Base-by-base conservation (phyloP, 345 rosid species). In the Trapa bicornis region DNA sequence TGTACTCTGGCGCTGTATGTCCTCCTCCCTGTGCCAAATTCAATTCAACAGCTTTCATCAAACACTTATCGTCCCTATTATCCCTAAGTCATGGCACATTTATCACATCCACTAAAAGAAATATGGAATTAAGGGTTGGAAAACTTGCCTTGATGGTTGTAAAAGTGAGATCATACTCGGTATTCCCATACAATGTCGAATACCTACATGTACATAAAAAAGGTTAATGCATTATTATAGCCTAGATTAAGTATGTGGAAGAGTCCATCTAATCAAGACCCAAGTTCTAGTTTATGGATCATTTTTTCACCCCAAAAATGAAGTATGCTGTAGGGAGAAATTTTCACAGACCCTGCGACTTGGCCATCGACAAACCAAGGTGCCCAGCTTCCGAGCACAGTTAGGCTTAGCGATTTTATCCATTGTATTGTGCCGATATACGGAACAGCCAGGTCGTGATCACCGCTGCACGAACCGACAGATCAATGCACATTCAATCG, bases 391-490 rank as follows among this genome's bases (percentile, higher is more conserved):
- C 58, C 73, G 35, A 47, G 35, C 7, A 75, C 64, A 4, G 79
- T 72, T 37, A 67, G 65, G 47, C 73, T 73, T 1, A 75, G 69
- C 47, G 75, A 65, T 48, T 65, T 61, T 47, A 79, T 75, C 82
- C 82, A 79, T 63, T 66, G 67, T 35, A 72, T 65, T 7, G 77
- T 79, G 11, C 71, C 79, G 10, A 79, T 2, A 4, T 70, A 75
- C 3, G 79, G 79, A 12, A 66, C 14, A 0, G 52, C 4, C 70
- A 73, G 3, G 60, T 75, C 82, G 53, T 79, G 82, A 62, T 79
- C 82, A 0, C 82, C 82, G 36, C 82, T 79, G 43, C 67, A 71
- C 5, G 29, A 22, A 22, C 6, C 6, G 22, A 50, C 56, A 50
- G 22, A 22, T 22, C 29, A 22, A 22, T 22, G 29, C 29, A 22